phyloP scores from a whole-genome alignment of 2,329 filamentous ascomycete genomes.

The Chaetomium strumarium region DNA sequence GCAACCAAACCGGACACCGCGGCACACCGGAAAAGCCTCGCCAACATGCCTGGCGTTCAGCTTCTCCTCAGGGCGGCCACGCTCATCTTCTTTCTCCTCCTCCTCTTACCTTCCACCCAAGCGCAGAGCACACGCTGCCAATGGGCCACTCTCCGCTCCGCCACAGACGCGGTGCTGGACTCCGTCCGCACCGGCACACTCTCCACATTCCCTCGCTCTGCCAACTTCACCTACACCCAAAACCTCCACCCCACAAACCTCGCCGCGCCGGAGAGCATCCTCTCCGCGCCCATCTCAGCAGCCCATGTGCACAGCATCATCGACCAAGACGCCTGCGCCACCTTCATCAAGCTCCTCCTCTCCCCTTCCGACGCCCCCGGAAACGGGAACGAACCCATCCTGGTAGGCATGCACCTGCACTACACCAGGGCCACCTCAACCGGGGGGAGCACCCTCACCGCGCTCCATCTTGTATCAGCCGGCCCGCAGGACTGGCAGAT shows the following conservation, averaged over 20 bases:
- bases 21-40: too few relatives aligned
- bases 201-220: too few relatives aligned
- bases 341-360: neutral
- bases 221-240: neutral
- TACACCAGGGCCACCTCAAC: neutral
- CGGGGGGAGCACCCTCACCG: neutral
- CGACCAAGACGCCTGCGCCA: neutral
- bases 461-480: neutral
- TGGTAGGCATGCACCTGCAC: neutral
- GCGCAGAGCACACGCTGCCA: slow-evolving; percentile 2
- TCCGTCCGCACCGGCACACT: neutral
- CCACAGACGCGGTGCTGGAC: slow-evolving; percentile 5
- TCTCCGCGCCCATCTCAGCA: neutral
- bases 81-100: neutral
- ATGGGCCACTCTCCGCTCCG: slow-evolving; percentile 1
- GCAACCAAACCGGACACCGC: too few relatives aligned
- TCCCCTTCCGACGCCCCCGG: neutral
- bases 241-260: neutral
- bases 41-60: too few relatives aligned
- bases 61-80: neutral
- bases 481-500: neutral
- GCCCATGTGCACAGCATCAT: neutral
- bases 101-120: neutral
- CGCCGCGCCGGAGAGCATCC: neutral
- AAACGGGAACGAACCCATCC: too few relatives aligned